Conservation (phyloP, 164 flowering plant species). For the Stephania cephalantha region DNA sequence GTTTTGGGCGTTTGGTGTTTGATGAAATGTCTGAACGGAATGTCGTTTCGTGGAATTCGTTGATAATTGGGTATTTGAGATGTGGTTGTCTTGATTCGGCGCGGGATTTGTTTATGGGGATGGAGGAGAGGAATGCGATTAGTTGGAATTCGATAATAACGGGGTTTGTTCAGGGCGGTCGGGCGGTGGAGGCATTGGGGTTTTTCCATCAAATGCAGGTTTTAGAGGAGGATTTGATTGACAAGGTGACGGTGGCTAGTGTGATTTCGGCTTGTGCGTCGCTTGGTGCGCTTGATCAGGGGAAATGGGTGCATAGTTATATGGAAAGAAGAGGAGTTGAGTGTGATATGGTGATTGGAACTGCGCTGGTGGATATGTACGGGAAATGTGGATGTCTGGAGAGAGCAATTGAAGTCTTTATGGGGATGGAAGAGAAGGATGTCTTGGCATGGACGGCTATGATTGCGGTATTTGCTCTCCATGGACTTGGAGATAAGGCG, state of each 20-base stretch:
- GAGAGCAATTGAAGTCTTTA: slow-evolving; percentile 45
- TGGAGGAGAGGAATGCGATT: slow-evolving; percentile 26
- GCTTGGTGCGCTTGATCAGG: slow-evolving; percentile 40
- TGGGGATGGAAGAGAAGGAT: slow-evolving; percentile 45
- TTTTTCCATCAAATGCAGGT: slow-evolving; percentile 21
- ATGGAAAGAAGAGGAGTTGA: slow-evolving; percentile 43
- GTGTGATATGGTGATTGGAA: slow-evolving; percentile 50
- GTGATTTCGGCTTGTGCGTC: slow-evolving; percentile 23
- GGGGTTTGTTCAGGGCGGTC: slow-evolving; percentile 23
- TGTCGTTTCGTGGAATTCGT: slow-evolving; percentile 73
- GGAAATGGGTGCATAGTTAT: slow-evolving; percentile 61
- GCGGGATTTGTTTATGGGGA: slow-evolving; percentile 37
- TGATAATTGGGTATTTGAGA: slow-evolving; percentile 62
- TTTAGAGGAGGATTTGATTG: slow-evolving; percentile 4
- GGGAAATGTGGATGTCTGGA: slow-evolving; percentile 67
- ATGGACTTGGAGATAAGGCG: slow-evolving; percentile 56
- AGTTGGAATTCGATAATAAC: slow-evolving; percentile 25
- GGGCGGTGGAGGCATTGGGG: slow-evolving; percentile 18
- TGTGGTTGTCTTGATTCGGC: slow-evolving; percentile 49
- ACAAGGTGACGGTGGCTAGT: slow-evolving; percentile 19
- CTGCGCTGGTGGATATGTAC: slow-evolving; percentile 77
- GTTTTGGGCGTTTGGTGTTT: slow-evolving; percentile 38
- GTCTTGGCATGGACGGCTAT: slow-evolving; percentile 62
- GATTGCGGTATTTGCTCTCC: slow-evolving; percentile 60
- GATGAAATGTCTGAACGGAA: slow-evolving; percentile 52